A percentile compares a stretch with the other conserved stretches of the same genome.
Evolutionary conservation across 75 land plant genomes (phyloP).

Genomic region (Sequoiadendron giganteum): DNA sequence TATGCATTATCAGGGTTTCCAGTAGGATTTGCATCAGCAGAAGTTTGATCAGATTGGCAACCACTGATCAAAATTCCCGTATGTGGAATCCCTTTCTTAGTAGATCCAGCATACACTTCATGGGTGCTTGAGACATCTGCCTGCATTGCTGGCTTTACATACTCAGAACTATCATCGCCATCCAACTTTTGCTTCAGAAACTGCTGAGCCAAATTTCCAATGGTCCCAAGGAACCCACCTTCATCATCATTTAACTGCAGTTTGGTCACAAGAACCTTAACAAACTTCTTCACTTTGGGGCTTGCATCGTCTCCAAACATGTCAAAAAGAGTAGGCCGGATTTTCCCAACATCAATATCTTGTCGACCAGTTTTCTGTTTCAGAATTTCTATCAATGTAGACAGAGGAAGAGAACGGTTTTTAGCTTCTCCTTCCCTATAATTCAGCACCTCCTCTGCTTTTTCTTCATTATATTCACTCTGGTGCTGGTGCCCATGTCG

Average conservation of each 20-base stretch:
- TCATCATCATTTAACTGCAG: conserved; percentile 47
- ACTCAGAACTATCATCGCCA: conserved; percentile 42
- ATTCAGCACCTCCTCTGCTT: not conserved
- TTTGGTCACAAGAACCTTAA: conserved; percentile 69
- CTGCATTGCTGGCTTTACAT: conserved; percentile 56
- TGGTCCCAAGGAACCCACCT: conserved; percentile 54
- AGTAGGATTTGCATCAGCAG: conserved; percentile 66
- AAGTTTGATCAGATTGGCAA: conserved; percentile 72
- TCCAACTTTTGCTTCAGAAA: conserved; percentile 81
- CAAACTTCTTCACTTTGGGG: conserved; percentile 95
- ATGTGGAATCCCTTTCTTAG: conserved; percentile 31
- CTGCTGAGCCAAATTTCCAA: conserved; percentile 72
- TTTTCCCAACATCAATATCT: conserved; percentile 81
- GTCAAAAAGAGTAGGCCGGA: conserved; percentile 84
- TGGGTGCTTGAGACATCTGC: conserved; percentile 39
- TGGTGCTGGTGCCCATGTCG: conserved; percentile 7
- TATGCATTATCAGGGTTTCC: conserved; percentile 36
- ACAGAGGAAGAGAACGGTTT: conserved; percentile 72
- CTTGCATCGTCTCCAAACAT: conserved; percentile 91
- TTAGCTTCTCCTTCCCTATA: conserved; percentile 24
- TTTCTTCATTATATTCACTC: not conserved
- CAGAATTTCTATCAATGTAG: conserved; percentile 77
- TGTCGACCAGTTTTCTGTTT: conserved; percentile 88
- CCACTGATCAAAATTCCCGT: conserved; percentile 76
- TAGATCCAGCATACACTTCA: conserved; percentile 71